Base-by-base conservation (phyloP, 108 stramenopile species). In the Asterionellopsis glacialis region DNA sequence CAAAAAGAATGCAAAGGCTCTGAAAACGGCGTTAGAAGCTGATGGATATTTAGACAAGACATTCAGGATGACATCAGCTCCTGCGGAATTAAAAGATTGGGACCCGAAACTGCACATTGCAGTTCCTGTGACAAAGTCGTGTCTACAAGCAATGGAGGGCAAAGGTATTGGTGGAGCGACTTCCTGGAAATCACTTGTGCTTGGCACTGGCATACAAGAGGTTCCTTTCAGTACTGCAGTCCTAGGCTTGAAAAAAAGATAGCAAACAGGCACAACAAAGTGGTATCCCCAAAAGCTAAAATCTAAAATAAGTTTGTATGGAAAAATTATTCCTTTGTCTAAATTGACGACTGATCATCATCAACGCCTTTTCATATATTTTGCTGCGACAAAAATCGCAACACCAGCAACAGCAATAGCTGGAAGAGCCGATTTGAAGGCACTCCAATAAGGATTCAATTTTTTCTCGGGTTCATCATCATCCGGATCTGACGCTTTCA, bases 51-150 rank as follows among this genome's bases (percentile, higher is more conserved):
- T 89, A 26, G 82, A 89, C 55, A 83, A 80, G 44, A 65, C 69
- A 13, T 82, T 76, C 59, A 82, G 88, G 53, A 87, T 93, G 85
- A 65, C 65, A 1, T 64, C 70, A 61, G 70, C 72, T 4, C 64
- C 50, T 43, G 5, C 24, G 14, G 19, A 26, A 23, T 48, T 1
- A 19, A 24, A 26, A 9, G 47, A 56, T 25, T 22, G 55, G 28
- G 15, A n/a, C 6, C 24, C 15, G 25, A 24, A 55, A 43, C 50
- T 39, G 58, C 23, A 57, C 21, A 73, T 84, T 55, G 84, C 82
- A 16, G 42, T 89, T 45, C 84, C 88, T 38, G 64, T 85, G 9
- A 71, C 67, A 0, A 57, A 64, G 41, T 12, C 42, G 27, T 57
- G 53, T 61, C 5, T 57, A 33, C 16, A 33, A 19, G 41, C 6